Percentiles rank a stretch among this genome's conserved stretches.
Evolutionary conservation across 2,329 filamentous ascomycete species (phyloP).

Genomic region (Hymenoscyphus fraxineus): DNA sequence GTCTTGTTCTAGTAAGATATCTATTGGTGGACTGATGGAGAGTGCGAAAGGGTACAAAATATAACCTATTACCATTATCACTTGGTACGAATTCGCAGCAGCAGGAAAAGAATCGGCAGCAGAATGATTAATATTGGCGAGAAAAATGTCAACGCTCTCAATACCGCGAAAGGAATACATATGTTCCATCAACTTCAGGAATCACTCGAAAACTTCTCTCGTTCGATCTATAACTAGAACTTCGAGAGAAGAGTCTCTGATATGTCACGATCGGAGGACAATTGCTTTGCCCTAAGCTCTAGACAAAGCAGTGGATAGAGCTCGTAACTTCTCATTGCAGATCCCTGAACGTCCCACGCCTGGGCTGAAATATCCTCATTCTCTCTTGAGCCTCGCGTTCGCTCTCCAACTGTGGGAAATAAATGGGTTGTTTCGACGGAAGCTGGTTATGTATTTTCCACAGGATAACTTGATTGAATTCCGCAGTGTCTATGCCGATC

Average conservation of each 20-base stretch:
- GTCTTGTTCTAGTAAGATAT: too few species aligned
- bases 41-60: too few species aligned
- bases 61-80: not conserved
- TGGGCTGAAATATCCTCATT: not conserved
- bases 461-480: not conserved
- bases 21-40: too few species aligned
- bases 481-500: not conserved
- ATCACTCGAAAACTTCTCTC: not conserved
- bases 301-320: too few species aligned
- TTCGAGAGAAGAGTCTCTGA: not conserved
- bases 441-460: not conserved
- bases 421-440: not conserved
- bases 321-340: not conserved
- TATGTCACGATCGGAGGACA: too few species aligned
- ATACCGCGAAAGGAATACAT: not conserved
- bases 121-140: not conserved
- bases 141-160: not conserved
- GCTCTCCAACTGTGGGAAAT: not conserved
- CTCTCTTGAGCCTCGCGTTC: not conserved
- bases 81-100: not conserved
- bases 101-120: not conserved
- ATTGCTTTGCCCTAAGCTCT: too few species aligned
- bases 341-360: not conserved
- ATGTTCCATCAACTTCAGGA: not conserved
- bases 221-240: not conserved